Conservation (phyloP, 169 alveolate genomes). For the Besnoitia besnoiti region DNA sequence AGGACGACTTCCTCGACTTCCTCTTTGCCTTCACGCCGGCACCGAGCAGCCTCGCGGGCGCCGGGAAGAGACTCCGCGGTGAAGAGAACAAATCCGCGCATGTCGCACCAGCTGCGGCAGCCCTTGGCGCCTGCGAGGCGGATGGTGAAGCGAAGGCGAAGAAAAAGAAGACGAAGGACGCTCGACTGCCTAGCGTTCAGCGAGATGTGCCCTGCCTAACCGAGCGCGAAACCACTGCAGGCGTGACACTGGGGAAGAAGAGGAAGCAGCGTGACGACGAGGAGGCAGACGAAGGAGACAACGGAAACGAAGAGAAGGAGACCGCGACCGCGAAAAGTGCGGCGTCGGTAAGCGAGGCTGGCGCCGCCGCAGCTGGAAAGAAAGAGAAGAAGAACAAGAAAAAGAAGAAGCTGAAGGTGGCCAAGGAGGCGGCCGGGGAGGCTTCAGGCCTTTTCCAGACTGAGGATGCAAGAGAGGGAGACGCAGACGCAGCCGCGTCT, state of each 20-base stretch:
- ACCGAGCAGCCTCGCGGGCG: background rate
- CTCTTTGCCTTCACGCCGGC: background rate
- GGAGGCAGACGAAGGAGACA: background rate
- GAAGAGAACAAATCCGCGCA: too few species aligned
- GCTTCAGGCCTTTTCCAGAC: too few species aligned
- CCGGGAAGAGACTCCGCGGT: background rate
- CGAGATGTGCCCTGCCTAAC: too few species aligned
- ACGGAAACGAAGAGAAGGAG: background rate
- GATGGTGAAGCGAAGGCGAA: background rate
- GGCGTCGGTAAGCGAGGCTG: background rate
- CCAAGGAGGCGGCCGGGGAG: background rate
- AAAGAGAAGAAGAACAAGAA: background rate
- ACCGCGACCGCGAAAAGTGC: background rate
- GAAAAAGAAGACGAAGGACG: background rate
- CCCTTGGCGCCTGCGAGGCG: background rate
- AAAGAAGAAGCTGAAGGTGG: background rate
- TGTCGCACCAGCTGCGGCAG: background rate
- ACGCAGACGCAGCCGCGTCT: too few species aligned
- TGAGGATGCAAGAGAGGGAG: too few species aligned
- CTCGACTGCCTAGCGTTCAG: background rate
- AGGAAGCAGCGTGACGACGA: background rate
- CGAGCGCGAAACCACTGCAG: background rate
- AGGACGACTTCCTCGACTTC: background rate
- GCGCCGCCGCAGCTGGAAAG: background rate
- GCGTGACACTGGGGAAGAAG: background rate